Conservation (phyloP, 768 basidiomycete genomes). For the Leucosporidium yakuticum region DNA sequence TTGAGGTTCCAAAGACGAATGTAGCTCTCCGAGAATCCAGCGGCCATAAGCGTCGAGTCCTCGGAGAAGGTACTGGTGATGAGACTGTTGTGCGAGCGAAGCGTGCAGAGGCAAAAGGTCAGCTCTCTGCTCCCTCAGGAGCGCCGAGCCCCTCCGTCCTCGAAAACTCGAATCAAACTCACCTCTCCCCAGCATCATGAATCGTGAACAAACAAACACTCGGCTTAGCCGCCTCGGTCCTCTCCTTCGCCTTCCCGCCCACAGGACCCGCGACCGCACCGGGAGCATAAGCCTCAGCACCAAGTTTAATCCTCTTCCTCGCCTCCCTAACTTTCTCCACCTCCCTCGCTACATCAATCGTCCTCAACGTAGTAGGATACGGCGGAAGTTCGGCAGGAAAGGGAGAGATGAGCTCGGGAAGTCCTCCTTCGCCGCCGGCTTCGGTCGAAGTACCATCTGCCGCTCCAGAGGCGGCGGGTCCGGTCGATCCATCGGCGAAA, state of each 20-base stretch:
- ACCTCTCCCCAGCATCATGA: conserved; percentile 95
- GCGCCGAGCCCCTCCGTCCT: background rate
- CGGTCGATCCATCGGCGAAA: background rate
- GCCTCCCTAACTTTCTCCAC: conserved; percentile 83
- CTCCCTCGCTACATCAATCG: conserved; percentile 81
- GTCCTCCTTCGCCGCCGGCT: background rate
- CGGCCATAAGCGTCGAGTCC: conserved; percentile 86
- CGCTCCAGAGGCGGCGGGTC: background rate
- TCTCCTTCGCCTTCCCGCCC: conserved; percentile 41
- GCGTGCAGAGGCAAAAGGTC: background rate
- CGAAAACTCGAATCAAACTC: conserved; percentile 49
- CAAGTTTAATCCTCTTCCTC: conserved; percentile 83
- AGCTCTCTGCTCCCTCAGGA: background rate
- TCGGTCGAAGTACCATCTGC: background rate
- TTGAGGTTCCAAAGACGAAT: conserved; percentile 91
- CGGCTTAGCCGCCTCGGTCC: conserved; percentile 57
- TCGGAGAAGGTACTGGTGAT: conserved; percentile 82
- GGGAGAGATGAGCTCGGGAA: conserved; percentile 49
- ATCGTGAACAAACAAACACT: conserved; percentile 93
- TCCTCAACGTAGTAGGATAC: conserved; percentile 72
- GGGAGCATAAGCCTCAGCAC: conserved; percentile 51
- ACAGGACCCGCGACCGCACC: conserved; percentile 54
- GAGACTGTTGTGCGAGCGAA: conserved; percentile 49
- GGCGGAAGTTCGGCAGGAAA: conserved; percentile 69
- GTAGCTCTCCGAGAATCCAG: conserved; percentile 91